phyloP scores from a whole-genome alignment of 306 rosid species.

The Astragalus glycyphyllos region DNA sequence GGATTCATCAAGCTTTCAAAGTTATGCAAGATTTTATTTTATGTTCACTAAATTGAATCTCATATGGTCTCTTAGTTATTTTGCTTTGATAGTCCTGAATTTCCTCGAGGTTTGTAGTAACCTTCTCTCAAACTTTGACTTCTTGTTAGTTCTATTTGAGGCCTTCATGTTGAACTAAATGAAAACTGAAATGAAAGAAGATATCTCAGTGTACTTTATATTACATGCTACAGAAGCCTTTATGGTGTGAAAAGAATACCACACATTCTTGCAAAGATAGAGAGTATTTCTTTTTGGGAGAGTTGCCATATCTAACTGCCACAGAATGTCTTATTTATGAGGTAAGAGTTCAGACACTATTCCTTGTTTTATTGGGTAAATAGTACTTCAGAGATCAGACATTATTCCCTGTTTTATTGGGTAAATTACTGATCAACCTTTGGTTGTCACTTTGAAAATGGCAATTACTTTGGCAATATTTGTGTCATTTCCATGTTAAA shows the following conservation, averaged over 20 bases:
- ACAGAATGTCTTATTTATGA: slow-evolving; percentile 74
- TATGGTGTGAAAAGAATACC: slow-evolving; percentile 74
- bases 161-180: slow-evolving; percentile 35
- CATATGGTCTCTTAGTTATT: slow-evolving; percentile 77
- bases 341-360: slow-evolving; percentile 56
- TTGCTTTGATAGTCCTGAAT: slow-evolving; percentile 74
- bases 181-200: slow-evolving; percentile 30
- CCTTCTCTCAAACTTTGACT: slow-evolving; percentile 26
- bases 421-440: slow-evolving; percentile 24
- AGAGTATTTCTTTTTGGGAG: slow-evolving; percentile 87
- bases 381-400: slow-evolving; percentile 22
- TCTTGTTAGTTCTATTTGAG: slow-evolving; percentile 20
- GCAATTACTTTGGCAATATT: slow-evolving; percentile 24
- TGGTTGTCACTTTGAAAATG: slow-evolving; percentile 33
- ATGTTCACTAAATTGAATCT: slow-evolving; percentile 49
- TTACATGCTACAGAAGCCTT: slow-evolving; percentile 71
- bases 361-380: slow-evolving; percentile 28
- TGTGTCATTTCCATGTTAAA: slow-evolving; percentile 29
- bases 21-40: slow-evolving; percentile 71
- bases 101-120: slow-evolving; percentile 79
- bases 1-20: slow-evolving; percentile 73
- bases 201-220: slow-evolving; percentile 34
- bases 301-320: slow-evolving; percentile 83
- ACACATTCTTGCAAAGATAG: slow-evolving; percentile 69
- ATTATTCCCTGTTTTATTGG: slow-evolving; percentile 26